These are phyloP conservation scores for Blastobotrys malaysiensis DNA, from an alignment of 1,139 yeast genomes.

Conservation along the genomic window DNA sequence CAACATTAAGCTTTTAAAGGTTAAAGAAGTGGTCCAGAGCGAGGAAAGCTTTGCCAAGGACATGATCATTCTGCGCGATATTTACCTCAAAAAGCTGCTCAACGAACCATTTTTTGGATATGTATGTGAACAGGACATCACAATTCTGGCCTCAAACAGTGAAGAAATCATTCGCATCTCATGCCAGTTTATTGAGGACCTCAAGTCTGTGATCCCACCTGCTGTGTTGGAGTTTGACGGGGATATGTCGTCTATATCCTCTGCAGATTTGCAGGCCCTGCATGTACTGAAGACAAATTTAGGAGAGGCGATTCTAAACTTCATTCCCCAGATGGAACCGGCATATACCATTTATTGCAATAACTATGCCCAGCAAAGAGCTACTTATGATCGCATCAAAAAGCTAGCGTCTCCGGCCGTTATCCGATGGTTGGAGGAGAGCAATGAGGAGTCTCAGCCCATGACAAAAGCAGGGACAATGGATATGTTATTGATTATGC, in stretches of 20 bases:
- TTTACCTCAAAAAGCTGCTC: conserved; percentile 26
- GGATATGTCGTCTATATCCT: not conserved
- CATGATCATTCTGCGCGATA: conserved; percentile 31
- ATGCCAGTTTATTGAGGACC: conserved; percentile 24
- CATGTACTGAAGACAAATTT: conserved; percentile 29
- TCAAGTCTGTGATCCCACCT: conserved; percentile 26
- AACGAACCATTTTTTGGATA: conserved; percentile 25
- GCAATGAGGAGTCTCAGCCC: conserved; percentile 24
- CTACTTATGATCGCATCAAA: conserved; percentile 24
- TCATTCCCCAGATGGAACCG: conserved; percentile 31
- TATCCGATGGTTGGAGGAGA: conserved; percentile 31
- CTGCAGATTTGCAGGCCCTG: conserved; percentile 6
- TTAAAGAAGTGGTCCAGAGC: conserved; percentile 34
- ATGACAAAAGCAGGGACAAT: conserved; percentile 39
- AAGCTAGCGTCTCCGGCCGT: conserved; percentile 27
- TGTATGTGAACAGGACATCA: conserved; percentile 28
- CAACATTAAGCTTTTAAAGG: too few relatives aligned
- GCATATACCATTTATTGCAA: conserved; percentile 32
- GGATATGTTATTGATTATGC: conserved; percentile 39
- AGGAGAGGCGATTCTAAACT: conserved; percentile 31
- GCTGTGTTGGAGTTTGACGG: conserved; percentile 19
- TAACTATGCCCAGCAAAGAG: conserved; percentile 30
- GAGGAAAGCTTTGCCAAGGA: conserved; percentile 35
- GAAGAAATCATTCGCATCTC: conserved; percentile 29
- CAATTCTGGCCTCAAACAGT: conserved; percentile 29